Base-by-base conservation (phyloP, 192 early-diverging fungal species). In the Gryganskiella cystojenkinii region DNA sequence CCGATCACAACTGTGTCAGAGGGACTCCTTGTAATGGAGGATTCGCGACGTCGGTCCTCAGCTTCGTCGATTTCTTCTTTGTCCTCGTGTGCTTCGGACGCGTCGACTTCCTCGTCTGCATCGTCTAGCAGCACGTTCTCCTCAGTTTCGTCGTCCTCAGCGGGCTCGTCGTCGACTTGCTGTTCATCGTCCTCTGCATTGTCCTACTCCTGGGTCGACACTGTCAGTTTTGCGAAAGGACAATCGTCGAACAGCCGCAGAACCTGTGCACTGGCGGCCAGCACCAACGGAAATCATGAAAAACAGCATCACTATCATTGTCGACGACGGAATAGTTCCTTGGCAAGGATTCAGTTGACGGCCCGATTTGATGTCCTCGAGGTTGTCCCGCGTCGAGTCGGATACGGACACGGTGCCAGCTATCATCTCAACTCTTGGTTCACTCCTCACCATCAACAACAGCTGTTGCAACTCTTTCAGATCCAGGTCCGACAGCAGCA, bases 391-490 rank as follows among this genome's bases (percentile, higher is more conserved):
- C 24, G 61, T 33, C 44, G 61, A 3, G 65, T 78, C 0, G 73
- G 73, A 13, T 22, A 63, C 19, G 27, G 60, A 9, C n/a, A n/a
- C n/a, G 55, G 59, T 3, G 33, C 35, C 7, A 46, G 45, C 30
- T n/a, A n/a, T n/a, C 51, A 58, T 40, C 54, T 57, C 2, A 61
- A 69, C 19, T 56, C 73, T 2, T 78, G 73, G 73, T 78, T 68
- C 55, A 78, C 73, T 8, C 60, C 73, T 43, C 66, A 63, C 17
- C 73, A 78, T 49, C 73, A 69, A 27, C 47, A 44, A 13, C 65
- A 78, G 45, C 73, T 78, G 30, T 65, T 67, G 30, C 56, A 68
- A 14, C 34, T 78, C 3, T 61, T 56, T 25, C 73, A 78, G 25
- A 67, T 78, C 10, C 73, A 78, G 50, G 17, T 54, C 1, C 72